Percentiles rank a stretch among this genome's conserved stretches.
Evolutionary conservation across 306 rosid genomes (phyloP).

Genomic region (Calophaca sinica): DNA sequence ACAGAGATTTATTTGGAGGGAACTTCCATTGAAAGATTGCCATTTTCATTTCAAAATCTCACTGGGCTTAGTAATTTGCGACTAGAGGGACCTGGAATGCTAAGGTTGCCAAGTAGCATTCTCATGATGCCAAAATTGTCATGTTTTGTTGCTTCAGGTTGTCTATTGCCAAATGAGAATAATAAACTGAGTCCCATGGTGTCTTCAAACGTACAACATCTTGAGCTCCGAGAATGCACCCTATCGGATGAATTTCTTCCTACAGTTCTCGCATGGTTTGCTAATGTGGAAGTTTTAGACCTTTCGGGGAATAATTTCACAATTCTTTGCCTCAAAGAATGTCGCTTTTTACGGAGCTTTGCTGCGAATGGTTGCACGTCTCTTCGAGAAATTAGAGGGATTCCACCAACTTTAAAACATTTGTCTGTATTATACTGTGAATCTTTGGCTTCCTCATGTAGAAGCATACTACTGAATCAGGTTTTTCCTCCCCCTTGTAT

Average conservation of each 20-base stretch:
- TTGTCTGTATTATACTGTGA: not conserved
- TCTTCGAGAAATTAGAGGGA: conserved; percentile 29
- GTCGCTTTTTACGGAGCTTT: not conserved
- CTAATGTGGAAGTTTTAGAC: not conserved
- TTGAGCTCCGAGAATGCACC: not conserved
- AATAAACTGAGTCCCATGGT: no score
- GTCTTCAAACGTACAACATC: not conserved
- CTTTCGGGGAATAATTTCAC: not conserved
- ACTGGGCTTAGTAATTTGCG: not conserved
- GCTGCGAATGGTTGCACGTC: not conserved
- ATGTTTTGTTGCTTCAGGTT: not conserved
- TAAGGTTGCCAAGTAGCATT: not conserved
- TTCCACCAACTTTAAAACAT: not conserved
- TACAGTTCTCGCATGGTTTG: not conserved
- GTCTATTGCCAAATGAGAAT: not conserved
- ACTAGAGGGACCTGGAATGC: accelerated
- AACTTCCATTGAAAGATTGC: not conserved
- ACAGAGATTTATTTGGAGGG: accelerated
- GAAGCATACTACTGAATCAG: conserved; percentile 30
- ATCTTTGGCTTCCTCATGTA: conserved; percentile 6
- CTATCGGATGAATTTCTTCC: not conserved
- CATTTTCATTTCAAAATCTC: conserved; percentile 29
- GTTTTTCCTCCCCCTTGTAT: not conserved
- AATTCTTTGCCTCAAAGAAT: not conserved
- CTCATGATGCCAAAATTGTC: not conserved